These are phyloP conservation scores for Nemania sp. DNA, from an alignment of 2,329 filamentous ascomycete species.

Conservation along the genomic window DNA sequence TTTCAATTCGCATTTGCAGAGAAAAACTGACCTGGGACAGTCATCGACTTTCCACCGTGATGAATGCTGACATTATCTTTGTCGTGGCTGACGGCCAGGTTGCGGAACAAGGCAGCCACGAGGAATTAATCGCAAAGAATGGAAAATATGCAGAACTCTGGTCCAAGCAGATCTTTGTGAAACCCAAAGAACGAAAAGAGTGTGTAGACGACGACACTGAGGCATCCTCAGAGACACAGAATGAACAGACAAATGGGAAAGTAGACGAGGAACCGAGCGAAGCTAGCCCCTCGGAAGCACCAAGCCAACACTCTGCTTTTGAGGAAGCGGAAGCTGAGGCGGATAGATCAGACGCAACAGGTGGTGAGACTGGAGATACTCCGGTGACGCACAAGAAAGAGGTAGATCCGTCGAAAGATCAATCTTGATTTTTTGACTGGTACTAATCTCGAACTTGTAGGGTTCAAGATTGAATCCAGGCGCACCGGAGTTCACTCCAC, in stretches of 20 bases:
- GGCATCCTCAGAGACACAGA: constrained; percentile 5
- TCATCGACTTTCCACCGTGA: constrained; percentile 72
- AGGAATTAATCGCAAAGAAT: constrained; percentile 58
- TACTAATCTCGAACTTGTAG: constrained; percentile 51
- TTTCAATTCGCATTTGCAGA: background rate
- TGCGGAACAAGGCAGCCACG: constrained; percentile 66
- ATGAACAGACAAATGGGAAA: constrained; percentile 28
- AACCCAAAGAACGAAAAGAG: constrained; percentile 49
- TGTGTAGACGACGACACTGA: constrained; percentile 31
- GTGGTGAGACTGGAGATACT: constrained; percentile 38
- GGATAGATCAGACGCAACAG: constrained; percentile 27
- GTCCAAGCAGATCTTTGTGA: constrained; percentile 64
- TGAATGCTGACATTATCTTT: constrained; percentile 69
- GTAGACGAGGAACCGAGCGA: constrained; percentile 25
- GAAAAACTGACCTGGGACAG: constrained; percentile 42
- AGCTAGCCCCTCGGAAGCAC: constrained; percentile 17
- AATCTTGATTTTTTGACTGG: constrained; percentile 48
- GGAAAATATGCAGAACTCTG: constrained; percentile 69
- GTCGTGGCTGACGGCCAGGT: constrained; percentile 67
- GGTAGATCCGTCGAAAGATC: constrained; percentile 52
- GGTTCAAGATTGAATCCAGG: constrained; percentile 59
- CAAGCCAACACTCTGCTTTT: constrained; percentile 13
- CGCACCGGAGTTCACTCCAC: constrained; percentile 60
- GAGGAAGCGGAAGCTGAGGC: constrained; percentile 26
- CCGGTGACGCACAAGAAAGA: constrained; percentile 51